phyloP scores from a whole-genome alignment of 371 early-diverging fungal genomes.

The Mortierella polycephala region DNA sequence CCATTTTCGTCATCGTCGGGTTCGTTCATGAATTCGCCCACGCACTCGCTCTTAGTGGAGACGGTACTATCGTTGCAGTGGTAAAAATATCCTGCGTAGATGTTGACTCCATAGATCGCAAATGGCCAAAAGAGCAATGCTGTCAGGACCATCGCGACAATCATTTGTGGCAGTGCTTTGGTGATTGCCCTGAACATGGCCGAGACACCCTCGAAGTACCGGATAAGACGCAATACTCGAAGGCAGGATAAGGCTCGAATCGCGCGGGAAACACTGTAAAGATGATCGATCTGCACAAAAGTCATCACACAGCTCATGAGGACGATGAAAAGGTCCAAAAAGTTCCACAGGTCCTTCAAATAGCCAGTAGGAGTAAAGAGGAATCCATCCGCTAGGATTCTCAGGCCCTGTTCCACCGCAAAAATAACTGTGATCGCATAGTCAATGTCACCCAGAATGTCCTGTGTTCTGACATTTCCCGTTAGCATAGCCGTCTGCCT shows the following conservation, averaged over 20 bases:
- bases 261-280: slow-evolving; percentile 66
- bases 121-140: slow-evolving; percentile 62
- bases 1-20: slow-evolving; percentile 44
- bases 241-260: slow-evolving; percentile 55
- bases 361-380: slow-evolving; percentile 62
- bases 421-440: slow-evolving; percentile 51
- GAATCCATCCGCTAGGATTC: slow-evolving; percentile 59
- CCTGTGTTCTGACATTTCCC: slow-evolving; percentile 20
- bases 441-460: slow-evolving; percentile 52
- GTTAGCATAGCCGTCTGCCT: slow-evolving; percentile 39
- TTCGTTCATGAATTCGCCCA: slow-evolving; percentile 57
- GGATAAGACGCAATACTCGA: slow-evolving; percentile 59
- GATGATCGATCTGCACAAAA: slow-evolving; percentile 56
- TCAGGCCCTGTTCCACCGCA: slow-evolving; percentile 55
- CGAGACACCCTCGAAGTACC: slow-evolving; percentile 60
- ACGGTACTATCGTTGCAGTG: slow-evolving; percentile 57
- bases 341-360: slow-evolving; percentile 59
- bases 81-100: slow-evolving; percentile 59
- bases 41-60: slow-evolving; percentile 29
- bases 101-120: slow-evolving; percentile 64
- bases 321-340: slow-evolving; percentile 55
- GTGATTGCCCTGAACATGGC: slow-evolving; percentile 59
- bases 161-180: slow-evolving; percentile 61
- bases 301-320: slow-evolving; percentile 56
- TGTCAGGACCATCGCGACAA: slow-evolving; percentile 60